Percentiles rank a stretch among this genome's conserved stretches.
Evolutionary conservation across 768 basidiomycete species (phyloP).

Genomic region (Psilocybe azurescens): DNA sequence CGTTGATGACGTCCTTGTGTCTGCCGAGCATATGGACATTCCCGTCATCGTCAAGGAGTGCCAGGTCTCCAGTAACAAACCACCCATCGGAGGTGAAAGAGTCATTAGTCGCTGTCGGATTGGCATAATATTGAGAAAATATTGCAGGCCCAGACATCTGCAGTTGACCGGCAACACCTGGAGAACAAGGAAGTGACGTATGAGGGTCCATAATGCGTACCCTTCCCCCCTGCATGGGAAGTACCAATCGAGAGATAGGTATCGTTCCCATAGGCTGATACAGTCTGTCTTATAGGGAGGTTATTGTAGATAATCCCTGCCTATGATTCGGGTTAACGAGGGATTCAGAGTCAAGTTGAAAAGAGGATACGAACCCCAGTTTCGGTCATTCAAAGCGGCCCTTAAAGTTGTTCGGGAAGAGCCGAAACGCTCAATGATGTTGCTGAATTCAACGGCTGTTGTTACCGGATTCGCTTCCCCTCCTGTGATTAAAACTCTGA

Average conservation of each 20-base stretch:
- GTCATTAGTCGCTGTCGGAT: neutral
- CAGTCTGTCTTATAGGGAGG: neutral
- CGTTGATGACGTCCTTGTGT: conserved; percentile 8
- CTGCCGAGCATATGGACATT: conserved; percentile 5
- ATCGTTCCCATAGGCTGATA: neutral
- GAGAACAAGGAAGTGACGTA: neutral
- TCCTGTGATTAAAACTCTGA: conserved; percentile 1
- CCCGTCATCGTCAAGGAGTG: neutral
- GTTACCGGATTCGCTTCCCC: conserved; percentile 2
- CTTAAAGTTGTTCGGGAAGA: neutral
- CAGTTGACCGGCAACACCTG: neutral
- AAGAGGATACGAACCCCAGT: neutral
- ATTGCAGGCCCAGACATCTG: neutral
- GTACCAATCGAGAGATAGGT: conserved; percentile 6
- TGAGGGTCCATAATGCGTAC: neutral
- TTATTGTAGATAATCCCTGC: neutral
- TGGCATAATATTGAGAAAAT: neutral
- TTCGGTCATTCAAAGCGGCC: conserved; percentile 8
- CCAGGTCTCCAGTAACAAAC: neutral
- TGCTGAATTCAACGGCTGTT: conserved; percentile 4
- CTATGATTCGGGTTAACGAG: neutral
- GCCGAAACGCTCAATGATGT: conserved; percentile 1
- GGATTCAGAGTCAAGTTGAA: neutral
- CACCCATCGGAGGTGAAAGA: conserved; percentile 2
- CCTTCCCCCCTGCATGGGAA: neutral